Evolutionary conservation across 805 yeast species (phyloP).

Genomic region (Isabelozyma gotoi): DNA sequence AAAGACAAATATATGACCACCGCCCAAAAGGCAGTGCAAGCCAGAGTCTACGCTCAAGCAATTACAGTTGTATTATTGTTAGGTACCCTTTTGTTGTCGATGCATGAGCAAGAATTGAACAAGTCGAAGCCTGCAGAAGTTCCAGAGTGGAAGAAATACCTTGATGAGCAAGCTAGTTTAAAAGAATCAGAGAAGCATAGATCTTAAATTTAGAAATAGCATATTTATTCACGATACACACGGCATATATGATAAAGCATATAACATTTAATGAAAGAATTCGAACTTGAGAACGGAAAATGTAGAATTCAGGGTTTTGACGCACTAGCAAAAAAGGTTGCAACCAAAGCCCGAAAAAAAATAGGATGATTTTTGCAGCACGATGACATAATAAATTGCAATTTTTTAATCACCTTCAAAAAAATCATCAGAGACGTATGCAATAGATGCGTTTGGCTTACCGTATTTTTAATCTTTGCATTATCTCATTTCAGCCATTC

Average conservation of each 20-base stretch:
- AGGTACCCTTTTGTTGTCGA: constrained; percentile 62
- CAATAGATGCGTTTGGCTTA: not conserved
- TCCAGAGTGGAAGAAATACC: constrained; percentile 32
- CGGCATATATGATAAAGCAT: too few species aligned
- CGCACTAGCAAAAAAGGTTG: too few species aligned
- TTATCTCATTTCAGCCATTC: too few species aligned
- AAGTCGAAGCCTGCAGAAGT: constrained; percentile 27
- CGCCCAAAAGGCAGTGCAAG: constrained; percentile 78
- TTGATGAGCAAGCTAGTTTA: constrained; percentile 21
- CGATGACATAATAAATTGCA: too few species aligned
- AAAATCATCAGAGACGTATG: not conserved
- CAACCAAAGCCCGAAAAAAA: too few species aligned
- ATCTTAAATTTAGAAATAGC: too few species aligned
- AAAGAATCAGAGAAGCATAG: constrained; percentile 1
- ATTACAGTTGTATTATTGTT: constrained; percentile 68
- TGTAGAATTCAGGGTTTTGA: too few species aligned
- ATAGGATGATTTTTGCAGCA: too few species aligned
- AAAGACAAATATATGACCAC: constrained; percentile 68
- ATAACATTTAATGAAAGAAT: too few species aligned
- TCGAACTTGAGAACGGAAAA: too few species aligned
- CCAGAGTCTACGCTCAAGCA: constrained; percentile 87
- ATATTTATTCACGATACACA: not conserved
- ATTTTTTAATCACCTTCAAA: too few species aligned
- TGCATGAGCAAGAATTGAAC: constrained; percentile 58
- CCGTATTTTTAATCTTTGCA: too few species aligned